Evolutionary conservation across 768 basidiomycete species (phyloP).

Genomic region (Rubroboletus satanas): DNA sequence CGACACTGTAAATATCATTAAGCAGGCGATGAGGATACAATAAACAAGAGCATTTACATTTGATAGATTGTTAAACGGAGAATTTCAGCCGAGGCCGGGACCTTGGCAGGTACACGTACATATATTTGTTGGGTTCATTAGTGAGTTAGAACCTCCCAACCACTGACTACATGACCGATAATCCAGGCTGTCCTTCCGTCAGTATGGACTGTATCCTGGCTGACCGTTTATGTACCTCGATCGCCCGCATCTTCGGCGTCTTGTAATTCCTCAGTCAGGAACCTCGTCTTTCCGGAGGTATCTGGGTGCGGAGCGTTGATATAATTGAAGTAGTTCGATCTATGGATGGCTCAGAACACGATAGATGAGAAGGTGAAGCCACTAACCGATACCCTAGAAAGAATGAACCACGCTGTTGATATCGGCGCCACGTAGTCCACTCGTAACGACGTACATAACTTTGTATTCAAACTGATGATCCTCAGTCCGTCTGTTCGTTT

Average conservation of each 20-base stretch:
- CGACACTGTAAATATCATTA: slow-evolving; percentile 43
- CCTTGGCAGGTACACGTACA: slow-evolving; percentile 42
- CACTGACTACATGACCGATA: slow-evolving; percentile 53
- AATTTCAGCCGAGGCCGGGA: slow-evolving; percentile 1
- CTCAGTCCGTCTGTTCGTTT: slow-evolving; percentile 61
- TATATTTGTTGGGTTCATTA: slow-evolving; percentile 63
- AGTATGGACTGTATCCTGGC: slow-evolving; percentile 5
- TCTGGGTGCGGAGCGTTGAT: slow-evolving; percentile 70
- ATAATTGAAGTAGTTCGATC: slow-evolving; percentile 72
- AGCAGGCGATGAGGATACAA: not conserved
- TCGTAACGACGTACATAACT: slow-evolving; percentile 53
- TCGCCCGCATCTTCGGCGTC: slow-evolving; percentile 75
- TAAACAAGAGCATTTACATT: slow-evolving; percentile 32
- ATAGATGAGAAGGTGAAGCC: not conserved
- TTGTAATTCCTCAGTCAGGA: slow-evolving; percentile 75
- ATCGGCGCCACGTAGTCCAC: not conserved
- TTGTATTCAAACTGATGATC: slow-evolving; percentile 72
- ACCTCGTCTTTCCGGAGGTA: slow-evolving; percentile 70
- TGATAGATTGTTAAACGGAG: slow-evolving; percentile 39
- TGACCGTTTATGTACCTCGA: slow-evolving; percentile 42
- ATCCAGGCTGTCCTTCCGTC: slow-evolving; percentile 40
- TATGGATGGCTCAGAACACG: slow-evolving; percentile 21
- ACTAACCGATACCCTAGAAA: slow-evolving; percentile 32
- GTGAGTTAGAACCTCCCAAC: slow-evolving; percentile 72
- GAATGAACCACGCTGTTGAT: not conserved